Conservation (phyloP, 2,329 filamentous ascomycete genomes). For the Purpureocillium takamizusanense region DNA sequence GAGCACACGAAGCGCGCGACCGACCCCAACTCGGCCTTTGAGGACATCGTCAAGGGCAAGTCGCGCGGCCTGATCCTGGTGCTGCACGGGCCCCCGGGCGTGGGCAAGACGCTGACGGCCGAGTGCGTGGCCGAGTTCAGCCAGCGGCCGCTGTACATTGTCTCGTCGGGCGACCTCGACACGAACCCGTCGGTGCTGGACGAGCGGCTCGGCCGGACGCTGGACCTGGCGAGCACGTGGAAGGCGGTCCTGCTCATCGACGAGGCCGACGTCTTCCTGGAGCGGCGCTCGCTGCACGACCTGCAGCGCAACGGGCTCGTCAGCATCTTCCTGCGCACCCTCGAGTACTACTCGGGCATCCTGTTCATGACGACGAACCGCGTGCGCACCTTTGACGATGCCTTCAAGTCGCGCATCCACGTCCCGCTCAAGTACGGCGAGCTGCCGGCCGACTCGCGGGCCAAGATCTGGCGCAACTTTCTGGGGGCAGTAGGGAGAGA, state of each 20-base stretch:
- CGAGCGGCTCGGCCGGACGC: not conserved
- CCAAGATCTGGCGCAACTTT: too few relatives aligned
- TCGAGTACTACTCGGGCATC: too few relatives aligned
- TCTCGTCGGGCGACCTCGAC: too few relatives aligned
- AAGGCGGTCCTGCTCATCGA: conserved; percentile 27
- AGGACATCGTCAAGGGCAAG: conserved; percentile 36
- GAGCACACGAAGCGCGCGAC: not conserved
- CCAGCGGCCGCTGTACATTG: too few relatives aligned
- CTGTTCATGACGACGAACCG: too few relatives aligned
- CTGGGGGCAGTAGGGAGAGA: too few relatives aligned
- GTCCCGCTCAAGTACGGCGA: too few relatives aligned
- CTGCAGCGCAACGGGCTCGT: conserved; percentile 27
- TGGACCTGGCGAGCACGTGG: conserved; percentile 26
- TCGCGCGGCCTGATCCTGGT: conserved; percentile 34
- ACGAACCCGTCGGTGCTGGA: not conserved
- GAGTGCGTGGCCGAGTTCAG: too few relatives aligned
- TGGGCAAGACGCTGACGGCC: conserved; percentile 40
- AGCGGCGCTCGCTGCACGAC: conserved; percentile 16
- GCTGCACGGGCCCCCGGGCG: conserved; percentile 37
- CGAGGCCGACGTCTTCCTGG: conserved; percentile 26
- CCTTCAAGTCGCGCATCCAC: too few relatives aligned
- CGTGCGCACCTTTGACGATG: too few relatives aligned
- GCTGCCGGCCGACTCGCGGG: too few relatives aligned
- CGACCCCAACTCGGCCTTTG: not conserved
- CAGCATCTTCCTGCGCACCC: conserved; percentile 30